These are phyloP conservation scores for Pythium oligandrum DNA, from an alignment of 352 stramenopile genomes.

Conservation along the genomic window DNA sequence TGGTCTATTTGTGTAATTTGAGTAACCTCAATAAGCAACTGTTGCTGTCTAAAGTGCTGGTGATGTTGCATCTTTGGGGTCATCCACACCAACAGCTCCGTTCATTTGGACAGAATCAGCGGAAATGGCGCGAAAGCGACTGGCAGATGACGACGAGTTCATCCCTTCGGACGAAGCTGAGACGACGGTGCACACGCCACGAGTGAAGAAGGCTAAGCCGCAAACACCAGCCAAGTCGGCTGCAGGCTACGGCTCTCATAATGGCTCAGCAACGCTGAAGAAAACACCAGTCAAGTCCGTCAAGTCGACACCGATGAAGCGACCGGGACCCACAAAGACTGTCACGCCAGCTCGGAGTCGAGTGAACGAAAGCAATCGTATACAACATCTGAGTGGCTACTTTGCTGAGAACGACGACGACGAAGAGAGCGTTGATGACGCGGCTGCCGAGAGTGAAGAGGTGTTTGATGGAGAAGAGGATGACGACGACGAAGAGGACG, in stretches of 20 bases:
- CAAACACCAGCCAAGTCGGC: not conserved
- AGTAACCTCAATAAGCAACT: too few species aligned
- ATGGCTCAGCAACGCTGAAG: not conserved
- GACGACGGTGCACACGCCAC: conserved; percentile 5
- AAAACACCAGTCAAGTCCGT: not conserved
- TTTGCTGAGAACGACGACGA: conserved; percentile 7
- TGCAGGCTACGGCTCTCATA: not conserved
- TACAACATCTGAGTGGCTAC: not conserved
- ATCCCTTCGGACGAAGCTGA: too few species aligned
- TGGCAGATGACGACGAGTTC: conserved; percentile 5
- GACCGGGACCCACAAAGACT: conserved; percentile 5
- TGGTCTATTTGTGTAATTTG: too few species aligned
- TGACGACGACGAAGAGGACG: conserved; percentile 34
- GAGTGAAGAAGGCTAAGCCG: conserved; percentile 13
- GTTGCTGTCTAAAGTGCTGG: too few species aligned
- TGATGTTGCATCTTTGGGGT: too few species aligned
- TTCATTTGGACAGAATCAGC: too few species aligned
- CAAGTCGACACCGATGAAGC: conserved; percentile 1
- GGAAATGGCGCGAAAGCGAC: conserved; percentile 53
- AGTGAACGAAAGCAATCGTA: too few species aligned
- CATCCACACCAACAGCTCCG: too few species aligned
- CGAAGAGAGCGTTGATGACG: conserved; percentile 21
- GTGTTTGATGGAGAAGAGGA: conserved; percentile 17
- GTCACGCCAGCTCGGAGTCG: conserved; percentile 1
- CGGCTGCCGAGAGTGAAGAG: conserved; percentile 21